A percentile compares a stretch with the other conserved stretches of the same genome.
Conservation (phyloP, 2,329 filamentous ascomycete genomes). For the Trichophyton rubrum region DNA sequence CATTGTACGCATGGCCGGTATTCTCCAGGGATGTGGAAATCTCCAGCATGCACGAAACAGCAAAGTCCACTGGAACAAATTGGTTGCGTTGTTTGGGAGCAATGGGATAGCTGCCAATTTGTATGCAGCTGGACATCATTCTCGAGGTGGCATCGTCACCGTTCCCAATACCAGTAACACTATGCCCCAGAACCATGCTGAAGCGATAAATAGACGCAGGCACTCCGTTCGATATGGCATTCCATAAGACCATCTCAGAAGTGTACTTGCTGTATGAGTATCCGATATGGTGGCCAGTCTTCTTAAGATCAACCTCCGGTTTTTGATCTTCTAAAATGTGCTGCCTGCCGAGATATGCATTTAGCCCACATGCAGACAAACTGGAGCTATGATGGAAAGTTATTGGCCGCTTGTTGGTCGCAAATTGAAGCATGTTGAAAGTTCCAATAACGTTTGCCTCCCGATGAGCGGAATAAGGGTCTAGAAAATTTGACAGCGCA, state of each 20-base stretch:
- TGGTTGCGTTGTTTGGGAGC: background rate
- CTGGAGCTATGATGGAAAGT: constrained; percentile 15
- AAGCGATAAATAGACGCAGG: background rate
- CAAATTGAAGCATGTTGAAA: constrained; percentile 32
- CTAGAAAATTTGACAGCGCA: background rate
- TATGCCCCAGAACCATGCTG: background rate
- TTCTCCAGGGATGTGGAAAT: constrained; percentile 12
- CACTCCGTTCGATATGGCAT: background rate
- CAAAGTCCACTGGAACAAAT: constrained; percentile 14
- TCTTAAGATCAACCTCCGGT: background rate
- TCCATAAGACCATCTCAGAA: constrained; percentile 41
- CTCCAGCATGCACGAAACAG: constrained; percentile 14
- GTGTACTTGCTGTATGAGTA: constrained; percentile 84
- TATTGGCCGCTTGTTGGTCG: constrained; percentile 23
- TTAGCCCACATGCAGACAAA: background rate
- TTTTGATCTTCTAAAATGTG: background rate
- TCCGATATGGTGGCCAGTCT: constrained; percentile 30
- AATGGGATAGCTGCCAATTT: background rate
- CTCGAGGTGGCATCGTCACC: background rate
- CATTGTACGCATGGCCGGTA: constrained; percentile 15
- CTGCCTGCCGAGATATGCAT: background rate
- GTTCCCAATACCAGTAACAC: background rate
- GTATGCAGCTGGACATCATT: background rate
- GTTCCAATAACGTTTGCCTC: background rate
- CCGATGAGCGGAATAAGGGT: background rate